A percentile compares a stretch with the other conserved stretches of the same genome.
Conservation (phyloP, 805 yeast species). For the Alloascoidea africana region DNA sequence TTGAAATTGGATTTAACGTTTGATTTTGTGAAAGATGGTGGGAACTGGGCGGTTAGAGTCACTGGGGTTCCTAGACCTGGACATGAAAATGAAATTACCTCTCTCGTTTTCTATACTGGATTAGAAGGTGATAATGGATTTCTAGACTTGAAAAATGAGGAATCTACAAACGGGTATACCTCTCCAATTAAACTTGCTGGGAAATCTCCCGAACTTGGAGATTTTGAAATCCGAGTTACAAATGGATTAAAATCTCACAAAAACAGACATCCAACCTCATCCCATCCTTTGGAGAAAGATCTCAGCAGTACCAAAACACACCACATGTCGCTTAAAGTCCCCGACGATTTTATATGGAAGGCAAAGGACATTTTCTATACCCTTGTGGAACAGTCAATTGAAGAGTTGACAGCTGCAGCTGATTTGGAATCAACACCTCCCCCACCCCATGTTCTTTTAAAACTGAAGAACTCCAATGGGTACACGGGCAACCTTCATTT, state of each 20-base stretch:
- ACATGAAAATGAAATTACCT: conserved; percentile 31
- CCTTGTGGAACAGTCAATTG: conserved; percentile 54
- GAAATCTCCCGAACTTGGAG: conserved; percentile 45
- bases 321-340: conserved; percentile 54
- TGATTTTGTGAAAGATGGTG: conserved; percentile 66
- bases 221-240: conserved; percentile 43
- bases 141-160: conserved; percentile 15
- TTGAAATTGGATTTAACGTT: conserved; percentile 48
- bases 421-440: conserved; percentile 18
- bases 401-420: conserved; percentile 21
- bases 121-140: conserved; percentile 41
- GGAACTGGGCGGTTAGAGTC: conserved; percentile 71
- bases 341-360: conserved; percentile 60
- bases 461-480: conserved; percentile 40
- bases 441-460: conserved; percentile 27
- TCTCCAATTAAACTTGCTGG: conserved; percentile 33
- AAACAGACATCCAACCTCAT: conserved; percentile 30
- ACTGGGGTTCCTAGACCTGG: conserved; percentile 46
- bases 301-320: conserved; percentile 29
- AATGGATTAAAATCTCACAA: conserved; percentile 31
- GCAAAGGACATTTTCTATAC: conserved; percentile 65
- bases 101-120: conserved; percentile 68
- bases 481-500: conserved; percentile 69
- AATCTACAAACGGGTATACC: conserved; percentile 16
- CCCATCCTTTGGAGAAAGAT: conserved; percentile 29